These are phyloP conservation scores for Nematodospora anomalae DNA, from an alignment of 1,139 yeast species.

Conservation along the genomic window DNA sequence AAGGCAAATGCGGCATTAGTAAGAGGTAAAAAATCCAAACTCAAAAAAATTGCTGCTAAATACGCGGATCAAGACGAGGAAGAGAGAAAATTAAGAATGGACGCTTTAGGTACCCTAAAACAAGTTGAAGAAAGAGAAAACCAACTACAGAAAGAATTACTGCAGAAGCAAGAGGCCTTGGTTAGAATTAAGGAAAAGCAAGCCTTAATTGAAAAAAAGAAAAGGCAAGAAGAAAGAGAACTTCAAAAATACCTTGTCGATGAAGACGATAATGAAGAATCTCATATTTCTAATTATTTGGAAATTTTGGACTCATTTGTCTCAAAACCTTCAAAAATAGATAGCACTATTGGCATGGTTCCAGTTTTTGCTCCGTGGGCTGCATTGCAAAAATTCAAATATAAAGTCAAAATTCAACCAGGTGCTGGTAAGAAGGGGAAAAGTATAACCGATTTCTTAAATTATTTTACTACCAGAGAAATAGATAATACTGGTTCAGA, in stretches of 20 bases:
- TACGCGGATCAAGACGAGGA: slow-evolving; percentile 93
- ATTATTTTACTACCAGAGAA: slow-evolving; percentile 57
- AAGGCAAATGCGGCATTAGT: slow-evolving; percentile 38
- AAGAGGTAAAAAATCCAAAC: slow-evolving; percentile 82
- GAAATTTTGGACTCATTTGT: slow-evolving; percentile 43
- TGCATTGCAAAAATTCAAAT: slow-evolving; percentile 70
- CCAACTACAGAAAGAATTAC: slow-evolving; percentile 25
- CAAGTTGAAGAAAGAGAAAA: slow-evolving; percentile 50
- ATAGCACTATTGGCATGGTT: slow-evolving; percentile 56
- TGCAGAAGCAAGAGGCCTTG: slow-evolving; percentile 30
- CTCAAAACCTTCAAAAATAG: slow-evolving; percentile 43
- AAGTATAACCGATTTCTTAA: slow-evolving; percentile 67
- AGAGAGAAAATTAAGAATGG: slow-evolving; percentile 71
- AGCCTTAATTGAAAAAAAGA: slow-evolving; percentile 35
- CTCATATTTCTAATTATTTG: slow-evolving; percentile 32
- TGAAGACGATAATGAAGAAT: slow-evolving; percentile 30
- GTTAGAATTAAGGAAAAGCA: slow-evolving; percentile 21
- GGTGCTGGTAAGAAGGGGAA: slow-evolving; percentile 91
- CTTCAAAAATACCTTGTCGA: slow-evolving; percentile 46
- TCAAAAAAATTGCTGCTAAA: slow-evolving; percentile 78
- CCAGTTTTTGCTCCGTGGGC: slow-evolving; percentile 96
- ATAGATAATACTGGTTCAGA: slow-evolving; percentile 52
- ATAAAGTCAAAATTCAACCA: slow-evolving; percentile 82
- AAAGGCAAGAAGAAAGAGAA: slow-evolving; percentile 52
- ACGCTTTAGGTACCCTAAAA: slow-evolving; percentile 79